These are phyloP conservation scores for Pueraria montana DNA, from an alignment of 306 rosid species.

Conservation along the genomic window DNA sequence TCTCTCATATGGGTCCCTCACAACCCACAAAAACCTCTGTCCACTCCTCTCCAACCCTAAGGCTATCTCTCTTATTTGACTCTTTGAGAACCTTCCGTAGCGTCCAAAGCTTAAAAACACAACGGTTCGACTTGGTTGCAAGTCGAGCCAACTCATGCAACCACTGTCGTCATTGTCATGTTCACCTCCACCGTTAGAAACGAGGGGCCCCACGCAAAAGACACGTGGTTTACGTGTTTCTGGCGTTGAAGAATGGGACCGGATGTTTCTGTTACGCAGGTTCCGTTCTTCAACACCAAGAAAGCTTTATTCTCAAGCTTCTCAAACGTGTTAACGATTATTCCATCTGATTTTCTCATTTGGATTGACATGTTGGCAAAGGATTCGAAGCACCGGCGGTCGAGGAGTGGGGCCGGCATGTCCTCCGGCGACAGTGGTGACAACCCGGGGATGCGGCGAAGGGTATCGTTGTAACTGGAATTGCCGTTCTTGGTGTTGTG, in stretches of 20 bases:
- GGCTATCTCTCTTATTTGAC: slow-evolving; percentile 58
- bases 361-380: slow-evolving; percentile 26
- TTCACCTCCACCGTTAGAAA: background rate
- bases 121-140: slow-evolving; percentile 58
- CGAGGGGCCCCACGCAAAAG: slow-evolving; percentile 56
- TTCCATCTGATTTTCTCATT: slow-evolving; percentile 43
- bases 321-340: slow-evolving; percentile 56
- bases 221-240: slow-evolving; percentile 44
- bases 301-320: slow-evolving; percentile 45
- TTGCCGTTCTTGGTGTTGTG: slow-evolving; percentile 14
- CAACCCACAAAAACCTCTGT: slow-evolving; percentile 63
- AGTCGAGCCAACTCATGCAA: slow-evolving; percentile 62
- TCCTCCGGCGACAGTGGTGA: slow-evolving; percentile 52
- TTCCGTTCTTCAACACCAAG: slow-evolving; percentile 52
- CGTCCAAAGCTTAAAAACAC: slow-evolving; percentile 72
- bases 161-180: background rate
- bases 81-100: slow-evolving; percentile 55
- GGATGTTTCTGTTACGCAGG: background rate
- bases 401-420: slow-evolving; percentile 45
- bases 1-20: slow-evolving; percentile 47
- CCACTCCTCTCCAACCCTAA: slow-evolving; percentile 61
- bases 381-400: slow-evolving; percentile 41
- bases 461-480: slow-evolving; percentile 14
- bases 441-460: slow-evolving; percentile 44
- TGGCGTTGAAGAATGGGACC: background rate